These are phyloP conservation scores for Penicillium sp. DNA, from an alignment of 2,329 filamentous ascomycete species.

Conservation along the genomic window DNA sequence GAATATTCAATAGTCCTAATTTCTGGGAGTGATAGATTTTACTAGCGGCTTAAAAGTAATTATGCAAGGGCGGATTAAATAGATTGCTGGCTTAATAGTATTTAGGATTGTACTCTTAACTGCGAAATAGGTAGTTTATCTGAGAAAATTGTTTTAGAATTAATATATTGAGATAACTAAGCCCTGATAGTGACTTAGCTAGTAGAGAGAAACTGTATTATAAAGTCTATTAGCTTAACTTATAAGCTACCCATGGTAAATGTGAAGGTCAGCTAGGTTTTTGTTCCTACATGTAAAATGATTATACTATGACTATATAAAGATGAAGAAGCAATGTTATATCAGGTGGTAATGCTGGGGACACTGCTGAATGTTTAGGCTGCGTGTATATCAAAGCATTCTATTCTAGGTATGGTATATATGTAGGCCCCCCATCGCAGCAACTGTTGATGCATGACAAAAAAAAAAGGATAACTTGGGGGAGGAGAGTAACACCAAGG, in stretches of 20 bases:
- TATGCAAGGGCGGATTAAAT: not conserved
- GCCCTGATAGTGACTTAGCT: not conserved
- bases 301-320: not conserved
- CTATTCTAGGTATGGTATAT: too few species aligned
- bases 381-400: too few species aligned
- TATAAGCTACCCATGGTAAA: not conserved
- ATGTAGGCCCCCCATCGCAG: too few species aligned
- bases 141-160: not conserved
- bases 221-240: not conserved
- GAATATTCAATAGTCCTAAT: too few species aligned
- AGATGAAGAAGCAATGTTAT: not conserved
- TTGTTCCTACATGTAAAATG: not conserved
- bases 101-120: not conserved
- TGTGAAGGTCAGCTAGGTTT: not conserved
- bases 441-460: not conserved
- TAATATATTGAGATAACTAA: not conserved
- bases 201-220: too few species aligned
- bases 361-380: not conserved
- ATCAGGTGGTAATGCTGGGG: not conserved
- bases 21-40: not conserved
- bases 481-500: not conserved
- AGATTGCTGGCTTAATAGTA: not conserved
- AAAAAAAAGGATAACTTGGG: not conserved
- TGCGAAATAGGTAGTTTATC: not conserved
- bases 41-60: not conserved